Evolutionary conservation across 306 rosid genomes (phyloP), one percentile per base, ranked within the genome.

Genomic region (Ziziphus jujuba): DNA sequence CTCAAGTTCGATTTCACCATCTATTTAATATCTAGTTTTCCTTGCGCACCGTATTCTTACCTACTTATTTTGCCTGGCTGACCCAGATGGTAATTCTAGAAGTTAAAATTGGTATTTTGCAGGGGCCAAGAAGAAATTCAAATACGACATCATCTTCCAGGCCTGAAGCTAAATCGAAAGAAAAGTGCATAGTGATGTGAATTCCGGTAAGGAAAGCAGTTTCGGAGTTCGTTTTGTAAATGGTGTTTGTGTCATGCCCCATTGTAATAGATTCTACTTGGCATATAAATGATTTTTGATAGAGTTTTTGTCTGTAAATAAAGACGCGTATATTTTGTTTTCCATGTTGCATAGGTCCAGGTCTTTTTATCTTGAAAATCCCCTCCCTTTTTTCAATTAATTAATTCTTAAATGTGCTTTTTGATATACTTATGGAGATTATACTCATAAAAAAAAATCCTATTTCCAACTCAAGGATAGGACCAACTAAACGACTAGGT

Each of bases 111-210:
- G 56, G 48, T 50, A 47, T 69, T 59, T 69, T 78, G 75, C 90
- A 93, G 98, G 97, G 44, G 61, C 61, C 87, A 61, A 84, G 91
- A 74, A 83, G 85, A 71, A 83, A 69, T 24, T 14, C 84, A 4
- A 6, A 82, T 45, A 48, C 88, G 7, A 54, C 95, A 6, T 38
- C 87, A 21, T 66, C 87, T 73, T 24, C 89, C 36, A 86, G 63
- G 74, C 68, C 93, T 15, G 98, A 93, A 31, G 85, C 82, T 9
- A 93, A 86, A 76, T 63, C 91, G 35, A 93, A 90, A 88, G 98
- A 93, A 0, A 93, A 81, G 80, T 93, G 98, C 84, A 86, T 62
- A 48, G 75, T 93, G 75, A 90, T 93, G 98, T 93, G 92, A 92
- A 65, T 65, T 74, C 52, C 47, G 28, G 65, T 21, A 52, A 59